Conservation (phyloP, 345 rosid species). For the Arabis hirsuta region DNA sequence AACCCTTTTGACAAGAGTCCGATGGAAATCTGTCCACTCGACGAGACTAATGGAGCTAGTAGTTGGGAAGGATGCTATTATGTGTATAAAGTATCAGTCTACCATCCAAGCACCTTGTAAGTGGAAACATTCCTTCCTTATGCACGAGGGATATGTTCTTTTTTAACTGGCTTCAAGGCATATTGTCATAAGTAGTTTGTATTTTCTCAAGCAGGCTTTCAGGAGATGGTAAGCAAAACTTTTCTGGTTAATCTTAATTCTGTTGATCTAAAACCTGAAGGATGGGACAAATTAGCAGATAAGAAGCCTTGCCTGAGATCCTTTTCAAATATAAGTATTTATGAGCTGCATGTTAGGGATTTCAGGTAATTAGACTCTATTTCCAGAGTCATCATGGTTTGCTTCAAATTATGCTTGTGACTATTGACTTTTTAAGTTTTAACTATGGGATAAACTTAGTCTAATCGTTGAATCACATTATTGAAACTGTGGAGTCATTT, state of each 20-base stretch:
- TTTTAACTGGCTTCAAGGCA: constrained; percentile 41
- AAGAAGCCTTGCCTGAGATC: constrained; percentile 66
- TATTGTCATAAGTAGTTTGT: constrained; percentile 36
- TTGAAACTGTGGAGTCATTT: constrained; percentile 4
- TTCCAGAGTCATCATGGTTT: constrained; percentile 15
- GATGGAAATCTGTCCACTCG: constrained; percentile 53
- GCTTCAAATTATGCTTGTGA: constrained; percentile 8
- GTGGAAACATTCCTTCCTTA: constrained; percentile 92
- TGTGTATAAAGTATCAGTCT: constrained; percentile 74
- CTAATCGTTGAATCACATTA: neutral
- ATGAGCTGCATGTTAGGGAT: constrained; percentile 95
- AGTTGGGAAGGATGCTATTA: constrained; percentile 92
- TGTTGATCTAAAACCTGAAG: constrained; percentile 70
- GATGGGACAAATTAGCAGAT: constrained; percentile 78
- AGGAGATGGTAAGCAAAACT: constrained; percentile 77
- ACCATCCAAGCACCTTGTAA: constrained; percentile 75
- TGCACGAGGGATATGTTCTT: constrained; percentile 80
- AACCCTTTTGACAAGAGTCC: constrained; percentile 55
- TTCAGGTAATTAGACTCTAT: constrained; percentile 61
- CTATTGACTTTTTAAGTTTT: neutral
- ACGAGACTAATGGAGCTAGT: constrained; percentile 65
- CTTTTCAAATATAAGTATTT: constrained; percentile 75
- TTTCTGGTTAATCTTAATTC: constrained; percentile 70
- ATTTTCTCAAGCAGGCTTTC: constrained; percentile 69
- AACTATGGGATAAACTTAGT: constrained; percentile 1